Percentiles rank a stretch among this genome's conserved stretches.
Evolutionary conservation across 1,284 basidiomycete genomes (phyloP).

Genomic region (Ustilago xerochloae): DNA sequence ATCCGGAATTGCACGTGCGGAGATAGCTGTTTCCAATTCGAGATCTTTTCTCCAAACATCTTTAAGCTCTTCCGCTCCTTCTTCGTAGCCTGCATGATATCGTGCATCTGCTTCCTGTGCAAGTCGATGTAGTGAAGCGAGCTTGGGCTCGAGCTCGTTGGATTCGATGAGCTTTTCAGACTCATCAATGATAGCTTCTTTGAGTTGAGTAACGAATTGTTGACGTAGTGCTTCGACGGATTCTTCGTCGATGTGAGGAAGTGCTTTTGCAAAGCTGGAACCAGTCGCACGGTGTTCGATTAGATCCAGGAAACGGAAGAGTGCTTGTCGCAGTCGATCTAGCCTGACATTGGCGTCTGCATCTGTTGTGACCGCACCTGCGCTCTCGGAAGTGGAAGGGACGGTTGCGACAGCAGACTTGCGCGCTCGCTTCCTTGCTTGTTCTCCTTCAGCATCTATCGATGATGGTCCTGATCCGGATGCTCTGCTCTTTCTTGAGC

Average conservation of each 20-base stretch:
- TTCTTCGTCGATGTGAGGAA: conserved; percentile 47
- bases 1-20: conserved; percentile 52
- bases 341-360: conserved; percentile 34
- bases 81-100: conserved; percentile 27
- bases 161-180: conserved; percentile 50
- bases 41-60: conserved; percentile 61
- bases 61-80: conserved; percentile 38
- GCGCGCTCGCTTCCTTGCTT: conserved; percentile 21
- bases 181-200: conserved; percentile 52
- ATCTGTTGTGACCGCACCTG: conserved; percentile 1
- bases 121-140: conserved; percentile 49
- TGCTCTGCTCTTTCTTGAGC: conserved; percentile 12
- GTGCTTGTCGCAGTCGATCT: conserved; percentile 53
- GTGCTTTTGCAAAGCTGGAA: conserved; percentile 41
- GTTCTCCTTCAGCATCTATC: background rate
- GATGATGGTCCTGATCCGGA: conserved; percentile 3
- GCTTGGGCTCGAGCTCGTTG: conserved; percentile 49
- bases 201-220: conserved; percentile 56
- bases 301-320: conserved; percentile 56
- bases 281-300: conserved; percentile 56
- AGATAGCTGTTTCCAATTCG: conserved; percentile 54
- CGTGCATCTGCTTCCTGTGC: conserved; percentile 55
- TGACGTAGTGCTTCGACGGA: conserved; percentile 47
- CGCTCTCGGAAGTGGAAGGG: background rate
- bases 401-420: conserved; percentile 4